These are phyloP conservation scores for Ustilago loliicola DNA, from an alignment of 1,284 basidiomycete genomes.

Conservation along the genomic window DNA sequence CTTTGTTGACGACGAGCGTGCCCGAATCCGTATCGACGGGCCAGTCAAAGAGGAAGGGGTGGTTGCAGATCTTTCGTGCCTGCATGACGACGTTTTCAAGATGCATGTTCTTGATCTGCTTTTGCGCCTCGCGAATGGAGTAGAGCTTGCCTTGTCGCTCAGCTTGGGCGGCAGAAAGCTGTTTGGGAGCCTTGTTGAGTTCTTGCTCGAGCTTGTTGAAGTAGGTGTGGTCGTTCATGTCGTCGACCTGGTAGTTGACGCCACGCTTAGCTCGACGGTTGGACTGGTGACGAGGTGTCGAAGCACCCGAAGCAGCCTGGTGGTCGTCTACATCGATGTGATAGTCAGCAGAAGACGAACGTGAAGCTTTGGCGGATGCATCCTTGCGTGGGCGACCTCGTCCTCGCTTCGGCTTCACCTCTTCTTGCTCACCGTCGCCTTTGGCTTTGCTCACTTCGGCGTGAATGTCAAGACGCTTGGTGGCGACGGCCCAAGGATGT, in stretches of 20 bases:
- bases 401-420: conserved; percentile 5
- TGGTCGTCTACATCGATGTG: conserved; percentile 17
- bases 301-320: conserved; percentile 31
- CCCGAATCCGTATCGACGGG: conserved; percentile 79
- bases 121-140: conserved; percentile 71
- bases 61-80: conserved; percentile 80
- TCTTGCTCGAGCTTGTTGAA: conserved; percentile 51
- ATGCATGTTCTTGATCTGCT: conserved; percentile 88
- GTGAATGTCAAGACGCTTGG: conserved; percentile 20
- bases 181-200: conserved; percentile 22
- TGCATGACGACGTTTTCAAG: conserved; percentile 96
- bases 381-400: conserved; percentile 22
- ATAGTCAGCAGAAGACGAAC: conserved; percentile 30
- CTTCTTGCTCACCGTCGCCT: conserved; percentile 1
- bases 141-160: conserved; percentile 60
- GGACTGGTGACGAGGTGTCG: conserved; percentile 36
- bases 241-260: conserved; percentile 48
- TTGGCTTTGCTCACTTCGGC: conserved; percentile 16
- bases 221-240: conserved; percentile 51
- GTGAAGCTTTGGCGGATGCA: conserved; percentile 13
- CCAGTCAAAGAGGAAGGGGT: conserved; percentile 94
- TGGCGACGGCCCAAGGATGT: conserved; percentile 37
- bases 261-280: conserved; percentile 36
- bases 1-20: conserved; percentile 72
- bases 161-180: conserved; percentile 39